Base-by-base conservation (phyloP, 2,329 filamentous ascomycete species). In the Dactylellina cionopaga region DNA sequence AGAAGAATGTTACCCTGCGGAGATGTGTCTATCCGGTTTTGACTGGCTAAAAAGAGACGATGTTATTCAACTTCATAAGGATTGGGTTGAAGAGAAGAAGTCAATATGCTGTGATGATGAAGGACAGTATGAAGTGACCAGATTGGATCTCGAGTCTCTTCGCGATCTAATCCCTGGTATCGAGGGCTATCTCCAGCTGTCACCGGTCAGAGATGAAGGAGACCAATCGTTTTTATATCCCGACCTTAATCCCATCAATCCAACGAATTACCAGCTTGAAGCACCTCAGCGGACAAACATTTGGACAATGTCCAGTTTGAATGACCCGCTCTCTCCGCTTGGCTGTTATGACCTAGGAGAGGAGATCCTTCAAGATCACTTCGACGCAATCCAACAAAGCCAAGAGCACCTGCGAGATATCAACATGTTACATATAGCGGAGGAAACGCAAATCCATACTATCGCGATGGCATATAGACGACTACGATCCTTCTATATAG, bases 331-430 rank as follows among this genome's bases (percentile, higher is more conserved):
- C 5, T 72, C 25, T 15, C 68, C 77, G 11, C 77, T 83, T 27
- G 83, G 83, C 15, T 84, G 83, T 65, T 84, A 83, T 60, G 83
- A 83, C 19, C 75, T 84, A 0, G 83, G 83, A 1, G 80, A 82
- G 2, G 80, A 83, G 33, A 78, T 80, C 3, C 78, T 81, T 0
- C 69, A 78, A 10, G 76, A 80, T 29, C 80, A 81, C 4, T 85
- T 84, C 60, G 78, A 80, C 1, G 81, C 83, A 41, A 78, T 85
- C 22, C 78, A 83, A 29, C 78, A 81, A 43, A 81, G 81, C 3
- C 83, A 85, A 73, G 77, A 79, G 63, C 80, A 80, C 11, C 77
- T 84, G 0, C 80, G 80, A 64, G 68, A 72, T 39, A 72, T 72
- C 52, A 66, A 72, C 33, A 72, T 72, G 68, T 43, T 72, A 24